Conservation (phyloP, 2,329 filamentous ascomycete species). For the Fusarium sp. region DNA sequence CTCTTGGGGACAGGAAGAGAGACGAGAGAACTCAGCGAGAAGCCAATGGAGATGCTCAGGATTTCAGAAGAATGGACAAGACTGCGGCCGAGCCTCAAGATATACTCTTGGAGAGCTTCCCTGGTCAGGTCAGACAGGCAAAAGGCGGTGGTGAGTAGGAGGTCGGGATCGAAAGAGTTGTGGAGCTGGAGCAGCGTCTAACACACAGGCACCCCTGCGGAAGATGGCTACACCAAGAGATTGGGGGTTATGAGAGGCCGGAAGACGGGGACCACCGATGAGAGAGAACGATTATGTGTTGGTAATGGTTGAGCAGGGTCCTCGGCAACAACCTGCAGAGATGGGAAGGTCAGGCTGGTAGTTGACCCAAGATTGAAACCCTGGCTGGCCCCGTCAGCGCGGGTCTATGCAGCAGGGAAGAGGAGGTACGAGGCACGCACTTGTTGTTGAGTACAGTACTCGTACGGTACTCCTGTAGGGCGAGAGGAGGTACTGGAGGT, state of each 20-base stretch:
- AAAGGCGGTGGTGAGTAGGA: conserved; percentile 43
- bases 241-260: conserved; percentile 27
- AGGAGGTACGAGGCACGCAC: conserved; percentile 21
- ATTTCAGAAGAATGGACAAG: conserved; percentile 12
- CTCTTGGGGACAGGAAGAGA: conserved; percentile 18
- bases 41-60: conserved; percentile 22
- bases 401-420: conserved; percentile 33
- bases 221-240: conserved; percentile 33
- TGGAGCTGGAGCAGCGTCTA: conserved; percentile 33
- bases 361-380: conserved; percentile 34
- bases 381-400: conserved; percentile 36
- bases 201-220: conserved; percentile 30
- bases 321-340: conserved; percentile 18
- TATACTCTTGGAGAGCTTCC: conserved; percentile 36
- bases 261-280: conserved; percentile 3
- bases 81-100: conserved; percentile 28
- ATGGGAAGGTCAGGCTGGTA: conserved; percentile 19
- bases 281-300: conserved; percentile 9
- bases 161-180: conserved; percentile 41
- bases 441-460: conserved; percentile 7
- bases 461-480: conserved; percentile 6
- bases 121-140: conserved; percentile 39
- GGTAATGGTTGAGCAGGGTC: conserved; percentile 20
- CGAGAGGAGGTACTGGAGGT: conserved; percentile 6
- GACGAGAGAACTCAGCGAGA: conserved; percentile 3